These are phyloP conservation scores for Nitzschia putrida DNA, from an alignment of 108 stramenopile species.

Conservation along the genomic window DNA sequence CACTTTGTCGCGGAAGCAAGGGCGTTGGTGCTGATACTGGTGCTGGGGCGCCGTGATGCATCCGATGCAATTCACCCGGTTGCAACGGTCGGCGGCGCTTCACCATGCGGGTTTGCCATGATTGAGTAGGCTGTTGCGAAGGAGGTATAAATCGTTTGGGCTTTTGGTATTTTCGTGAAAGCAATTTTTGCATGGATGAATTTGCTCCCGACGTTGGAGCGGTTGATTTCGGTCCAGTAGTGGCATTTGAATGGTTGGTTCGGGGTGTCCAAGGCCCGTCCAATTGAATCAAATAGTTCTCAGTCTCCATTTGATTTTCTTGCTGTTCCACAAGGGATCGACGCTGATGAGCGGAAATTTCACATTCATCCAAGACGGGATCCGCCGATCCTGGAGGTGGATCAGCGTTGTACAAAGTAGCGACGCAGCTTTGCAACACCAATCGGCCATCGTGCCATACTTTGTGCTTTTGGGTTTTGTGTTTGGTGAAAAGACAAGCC, in stretches of 20 bases:
- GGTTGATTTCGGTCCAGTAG: neutral
- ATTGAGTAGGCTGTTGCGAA: conserved; percentile 3
- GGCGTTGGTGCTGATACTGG: neutral
- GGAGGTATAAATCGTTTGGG: conserved; percentile 49
- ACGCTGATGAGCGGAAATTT: conserved; percentile 24
- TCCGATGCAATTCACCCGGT: conserved; percentile 44
- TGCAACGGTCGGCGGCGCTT: conserved; percentile 47
- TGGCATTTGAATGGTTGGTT: neutral
- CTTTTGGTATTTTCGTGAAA: conserved; percentile 60
- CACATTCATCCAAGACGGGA: conserved; percentile 49
- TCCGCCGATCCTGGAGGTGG: conserved; percentile 44
- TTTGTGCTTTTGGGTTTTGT: conserved; percentile 84
- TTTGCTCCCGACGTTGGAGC: neutral
- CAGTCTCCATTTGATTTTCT: conserved; percentile 49
- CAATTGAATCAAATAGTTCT: conserved; percentile 44
- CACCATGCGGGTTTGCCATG: conserved; percentile 9
- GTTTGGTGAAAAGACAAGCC: conserved; percentile 68
- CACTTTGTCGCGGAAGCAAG: neutral
- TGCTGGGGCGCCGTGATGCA: conserved; percentile 29
- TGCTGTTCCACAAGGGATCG: conserved; percentile 7
- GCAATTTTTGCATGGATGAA: conserved; percentile 62
- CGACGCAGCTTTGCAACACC: conserved; percentile 29
- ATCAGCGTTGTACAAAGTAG: conserved; percentile 55
- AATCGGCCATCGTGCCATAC: conserved; percentile 79
- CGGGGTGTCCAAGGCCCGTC: conserved; percentile 44